Evolutionary conservation across 495 filamentous ascomycete species (phyloP), one percentile per base, ranked within the genome.

Genomic region (Clohesyomyces aquaticus): DNA sequence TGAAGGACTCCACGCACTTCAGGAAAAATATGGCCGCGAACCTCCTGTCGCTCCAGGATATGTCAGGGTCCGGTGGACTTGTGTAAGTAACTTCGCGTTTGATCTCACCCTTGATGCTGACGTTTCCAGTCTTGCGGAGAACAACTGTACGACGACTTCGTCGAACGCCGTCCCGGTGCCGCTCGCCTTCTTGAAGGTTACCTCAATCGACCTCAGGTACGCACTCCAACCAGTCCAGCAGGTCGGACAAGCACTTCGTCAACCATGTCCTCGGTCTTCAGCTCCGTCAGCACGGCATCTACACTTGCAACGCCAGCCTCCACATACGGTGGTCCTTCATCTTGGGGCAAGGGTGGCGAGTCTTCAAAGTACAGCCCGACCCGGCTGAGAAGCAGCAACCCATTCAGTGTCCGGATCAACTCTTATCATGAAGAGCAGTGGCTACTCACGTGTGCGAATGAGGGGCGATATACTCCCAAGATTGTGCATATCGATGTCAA

Each of bases 111-210:
- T 47, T n/a, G 26, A n/a, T 45, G 12, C 61, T 69, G 14, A 64
- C 42, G 18, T 19, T 2, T 4, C 14, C 19, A 74, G 72, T 47
- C 60, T 25, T 78, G 74, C 46, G 76, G 75, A 19, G 64, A 71
- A 46, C 64, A 61, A 1, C 48, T 78, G 21, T 74, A 73, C 29
- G 76, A 78, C 47, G 75, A 78, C 64, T 77, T 73, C 60, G 52
- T 66, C 11, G 76, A 78, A 50, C 52, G 46, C 16, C 59, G 72
- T n/a, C 66, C 64, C 3, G 76, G 74, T 12, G 75, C 76, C 41
- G 74, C 75, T 21, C 60, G 70, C 18, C 64, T 71, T 8, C 60
- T 77, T 0, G 71, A 75, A 66, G 64, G 59, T 0, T 71, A 65
- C 25, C 73, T 78, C 0, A 74, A 75, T 43, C 47, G 66, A 0